Evolutionary conservation across 768 basidiomycete species (phyloP).

Genomic region (Coprinopsis strossmayeri): DNA sequence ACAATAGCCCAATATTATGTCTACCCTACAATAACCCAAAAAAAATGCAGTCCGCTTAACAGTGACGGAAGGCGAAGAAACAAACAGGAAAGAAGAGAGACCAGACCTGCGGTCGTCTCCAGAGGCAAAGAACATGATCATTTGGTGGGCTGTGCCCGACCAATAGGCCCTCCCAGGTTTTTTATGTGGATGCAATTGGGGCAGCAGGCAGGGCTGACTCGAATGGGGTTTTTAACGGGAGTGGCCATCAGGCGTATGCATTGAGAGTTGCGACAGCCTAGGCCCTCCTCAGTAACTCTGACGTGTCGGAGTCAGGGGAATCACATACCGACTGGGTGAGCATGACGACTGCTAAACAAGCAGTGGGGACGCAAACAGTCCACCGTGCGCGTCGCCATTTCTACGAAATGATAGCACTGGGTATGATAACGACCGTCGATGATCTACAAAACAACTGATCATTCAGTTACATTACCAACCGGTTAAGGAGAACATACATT

Average conservation of each 20-base stretch:
- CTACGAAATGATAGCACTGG: constrained; percentile 63
- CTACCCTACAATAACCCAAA: background rate
- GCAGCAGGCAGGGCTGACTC: constrained; percentile 51
- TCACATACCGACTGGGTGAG: constrained; percentile 42
- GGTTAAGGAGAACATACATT: constrained; percentile 43
- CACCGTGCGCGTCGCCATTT: constrained; percentile 61
- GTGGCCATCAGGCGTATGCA: constrained; percentile 63
- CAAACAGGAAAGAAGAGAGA: background rate
- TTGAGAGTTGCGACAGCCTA: constrained; percentile 48
- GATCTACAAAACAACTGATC: constrained; percentile 35
- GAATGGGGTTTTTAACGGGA: constrained; percentile 65
- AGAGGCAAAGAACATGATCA: background rate
- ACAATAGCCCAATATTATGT: background rate
- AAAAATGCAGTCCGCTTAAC: too few relatives aligned
- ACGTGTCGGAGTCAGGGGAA: background rate
- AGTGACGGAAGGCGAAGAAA: background rate
- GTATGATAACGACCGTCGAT: constrained; percentile 73
- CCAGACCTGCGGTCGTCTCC: constrained; percentile 1
- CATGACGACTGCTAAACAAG: constrained; percentile 64
- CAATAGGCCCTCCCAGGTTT: constrained; percentile 8
- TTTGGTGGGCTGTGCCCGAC: background rate
- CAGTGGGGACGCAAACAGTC: constrained; percentile 63
- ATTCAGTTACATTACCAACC: background rate
- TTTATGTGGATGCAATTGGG: constrained; percentile 27
- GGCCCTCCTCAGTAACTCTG: constrained; percentile 1